These are phyloP conservation scores for Coffea humblotiana DNA, from an alignment of 305 asterid species.

Conservation along the genomic window DNA sequence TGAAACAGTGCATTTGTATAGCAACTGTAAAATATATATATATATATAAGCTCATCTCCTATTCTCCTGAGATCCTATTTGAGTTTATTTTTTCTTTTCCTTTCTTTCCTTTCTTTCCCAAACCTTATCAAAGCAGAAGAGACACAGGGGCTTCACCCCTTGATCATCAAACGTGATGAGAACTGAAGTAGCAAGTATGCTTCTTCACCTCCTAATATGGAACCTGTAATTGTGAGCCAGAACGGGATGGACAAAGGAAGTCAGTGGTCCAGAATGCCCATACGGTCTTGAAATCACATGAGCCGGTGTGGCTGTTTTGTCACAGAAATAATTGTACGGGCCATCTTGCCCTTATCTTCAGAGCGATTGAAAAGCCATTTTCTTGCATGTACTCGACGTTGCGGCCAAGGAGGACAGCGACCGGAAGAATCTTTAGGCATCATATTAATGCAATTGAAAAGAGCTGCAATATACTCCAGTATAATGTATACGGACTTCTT, in stretches of 20 bases:
- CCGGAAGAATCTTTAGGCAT: not conserved
- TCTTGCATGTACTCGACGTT: not conserved
- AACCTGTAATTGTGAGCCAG: not conserved
- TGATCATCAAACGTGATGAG: not conserved
- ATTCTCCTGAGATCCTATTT: not conserved
- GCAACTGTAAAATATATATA: not conserved
- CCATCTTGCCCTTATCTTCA: not conserved
- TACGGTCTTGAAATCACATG: not conserved
- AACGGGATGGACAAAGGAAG: not conserved
- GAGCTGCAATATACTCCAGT: not conserved
- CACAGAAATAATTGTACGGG: conserved; percentile 5
- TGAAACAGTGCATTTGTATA: not conserved
- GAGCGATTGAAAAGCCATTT: not conserved
- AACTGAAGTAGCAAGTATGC: not conserved
- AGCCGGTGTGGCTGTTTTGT: too few species aligned
- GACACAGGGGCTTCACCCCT: not conserved
- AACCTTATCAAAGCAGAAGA: not conserved
- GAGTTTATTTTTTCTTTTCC: too few species aligned
- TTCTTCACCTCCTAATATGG: not conserved
- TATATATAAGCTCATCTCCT: not conserved
- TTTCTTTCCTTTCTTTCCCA: not conserved
- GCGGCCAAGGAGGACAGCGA: not conserved
- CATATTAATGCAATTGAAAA: not conserved
- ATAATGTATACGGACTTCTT: not conserved
- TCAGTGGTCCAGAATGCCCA: not conserved